Evolutionary conservation across 2,329 filamentous ascomycete genomes (phyloP), one percentile per base, ranked within the genome.

Genomic region (Fusarium setosum): DNA sequence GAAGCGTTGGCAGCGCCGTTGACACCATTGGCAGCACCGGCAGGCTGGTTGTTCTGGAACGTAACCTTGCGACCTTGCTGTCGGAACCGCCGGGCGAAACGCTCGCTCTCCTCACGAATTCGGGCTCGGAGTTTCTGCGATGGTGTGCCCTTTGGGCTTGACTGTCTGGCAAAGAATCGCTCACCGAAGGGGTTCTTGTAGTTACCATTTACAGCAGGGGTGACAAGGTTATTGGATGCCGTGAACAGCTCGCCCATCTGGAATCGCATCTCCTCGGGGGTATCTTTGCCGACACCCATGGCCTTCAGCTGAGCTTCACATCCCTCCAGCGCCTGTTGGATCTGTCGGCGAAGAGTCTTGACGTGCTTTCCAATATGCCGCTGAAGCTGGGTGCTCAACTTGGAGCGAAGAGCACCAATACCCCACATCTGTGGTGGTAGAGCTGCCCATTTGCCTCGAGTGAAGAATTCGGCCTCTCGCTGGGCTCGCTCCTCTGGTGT

Each of bases 111-210:
- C 60, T 85, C 83, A 5, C 82, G 78, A 7, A 82, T 82, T 3
- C 83, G 81, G 4, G 83, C 83, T 7, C 83, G 80, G 7, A 85
- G 76, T 65, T 85, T 84, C 56, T 84, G 83, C 0, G 83, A 79
- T 1, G 83, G 83, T 1, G 83, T 85, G 21, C 83, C 83, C 58
- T 81, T 81, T 12, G 82, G 80, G 40, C 78, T 81, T 4, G 82
- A 82, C 11, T 83, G 82, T 9, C 82, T 76, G 7, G 82, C 78
- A 69, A 85, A 85, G 75, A 85, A 85, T 52, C 76, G 78, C 68
- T 83, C 82, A 56, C 81, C 81, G 15, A 83, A 82, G 0, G 83
- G 83, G 59, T 85, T 85, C 76, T 85, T 85, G 79, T 85, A 85
- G 74, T 83, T 84, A 48, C 83, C 83, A 52, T 85, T 83, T 23